These are phyloP conservation scores for Paraurostyla sp. DNA, from an alignment of 73 alveolate species.

Conservation along the genomic window DNA sequence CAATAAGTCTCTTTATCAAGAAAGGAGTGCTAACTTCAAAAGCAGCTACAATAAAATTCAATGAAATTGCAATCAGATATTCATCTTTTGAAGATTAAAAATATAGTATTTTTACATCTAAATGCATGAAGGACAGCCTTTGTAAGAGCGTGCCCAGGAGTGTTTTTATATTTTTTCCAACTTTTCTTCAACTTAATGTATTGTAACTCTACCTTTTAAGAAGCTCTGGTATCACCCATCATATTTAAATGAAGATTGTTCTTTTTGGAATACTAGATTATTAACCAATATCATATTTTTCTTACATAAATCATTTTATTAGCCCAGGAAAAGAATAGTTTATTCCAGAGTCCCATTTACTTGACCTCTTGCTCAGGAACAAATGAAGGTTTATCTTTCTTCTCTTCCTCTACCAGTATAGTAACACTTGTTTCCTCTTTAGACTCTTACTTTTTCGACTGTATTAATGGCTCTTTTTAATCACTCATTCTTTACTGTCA, in stretches of 20 bases:
- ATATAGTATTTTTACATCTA: conserved; percentile 50
- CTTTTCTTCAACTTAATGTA: conserved; percentile 34
- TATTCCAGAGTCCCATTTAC: conserved; percentile 33
- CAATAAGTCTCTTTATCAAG: background rate
- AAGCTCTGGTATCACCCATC: background rate
- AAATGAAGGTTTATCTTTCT: background rate
- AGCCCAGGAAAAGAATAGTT: conserved; percentile 50
- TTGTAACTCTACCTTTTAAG: conserved; percentile 2
- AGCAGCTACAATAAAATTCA: background rate
- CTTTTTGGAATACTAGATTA: conserved; percentile 5
- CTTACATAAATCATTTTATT: conserved; percentile 19
- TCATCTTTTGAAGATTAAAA: conserved; percentile 1
- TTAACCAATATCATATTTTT: background rate
- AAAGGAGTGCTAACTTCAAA: conserved; percentile 15
- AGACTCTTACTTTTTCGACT: too few species aligned
- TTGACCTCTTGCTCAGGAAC: background rate
- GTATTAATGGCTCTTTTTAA: too few species aligned
- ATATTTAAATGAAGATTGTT: conserved; percentile 8
- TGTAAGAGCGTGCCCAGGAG: conserved; percentile 1
- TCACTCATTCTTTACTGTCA: too few species aligned
- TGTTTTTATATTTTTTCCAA: conserved; percentile 25
- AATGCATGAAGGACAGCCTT: conserved; percentile 55
- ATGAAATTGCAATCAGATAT: background rate
- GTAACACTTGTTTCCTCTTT: too few species aligned
- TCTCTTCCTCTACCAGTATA: too few species aligned